These are phyloP conservation scores for Hortaea sp. DNA, from an alignment of 2,329 filamentous ascomycete genomes.

Conservation along the genomic window DNA sequence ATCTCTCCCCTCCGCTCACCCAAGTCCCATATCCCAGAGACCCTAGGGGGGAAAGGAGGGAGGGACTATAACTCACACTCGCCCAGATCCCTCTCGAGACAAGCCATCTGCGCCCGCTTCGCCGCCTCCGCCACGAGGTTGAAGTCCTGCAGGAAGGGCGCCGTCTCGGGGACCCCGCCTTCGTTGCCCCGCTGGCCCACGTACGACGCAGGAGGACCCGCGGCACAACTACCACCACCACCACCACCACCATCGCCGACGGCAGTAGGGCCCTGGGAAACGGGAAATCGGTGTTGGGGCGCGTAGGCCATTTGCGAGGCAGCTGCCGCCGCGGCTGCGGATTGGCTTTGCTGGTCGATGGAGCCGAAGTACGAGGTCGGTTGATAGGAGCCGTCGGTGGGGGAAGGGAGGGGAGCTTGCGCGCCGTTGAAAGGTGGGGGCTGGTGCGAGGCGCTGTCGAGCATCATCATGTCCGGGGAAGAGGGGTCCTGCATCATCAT, in stretches of 20 bases:
- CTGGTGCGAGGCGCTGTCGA: background rate
- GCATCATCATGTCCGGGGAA: background rate
- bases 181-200: conserved; percentile 22
- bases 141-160: conserved; percentile 66
- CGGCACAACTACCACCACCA: too few species aligned
- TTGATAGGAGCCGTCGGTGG: conserved; percentile 24
- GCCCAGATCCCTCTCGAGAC: conserved; percentile 78
- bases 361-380: conserved; percentile 22
- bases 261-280: background rate
- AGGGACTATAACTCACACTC: conserved; percentile 41
- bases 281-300: conserved; percentile 13
- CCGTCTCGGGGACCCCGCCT: conserved; percentile 34
- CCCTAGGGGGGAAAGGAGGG: too few species aligned
- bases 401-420: conserved; percentile 20
- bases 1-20: too few species aligned
- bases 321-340: background rate
- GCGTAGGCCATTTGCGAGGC: conserved; percentile 18
- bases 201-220: conserved; percentile 7
- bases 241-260: background rate
- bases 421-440: background rate
- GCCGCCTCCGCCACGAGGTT: conserved; percentile 85
- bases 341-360: conserved; percentile 13
- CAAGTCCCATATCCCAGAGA: too few species aligned
- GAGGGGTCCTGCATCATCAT: conserved; percentile 17
- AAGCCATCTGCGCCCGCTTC: conserved; percentile 82